Conservation (phyloP, 1,139 yeast species). For the Pichia inconspicua region DNA sequence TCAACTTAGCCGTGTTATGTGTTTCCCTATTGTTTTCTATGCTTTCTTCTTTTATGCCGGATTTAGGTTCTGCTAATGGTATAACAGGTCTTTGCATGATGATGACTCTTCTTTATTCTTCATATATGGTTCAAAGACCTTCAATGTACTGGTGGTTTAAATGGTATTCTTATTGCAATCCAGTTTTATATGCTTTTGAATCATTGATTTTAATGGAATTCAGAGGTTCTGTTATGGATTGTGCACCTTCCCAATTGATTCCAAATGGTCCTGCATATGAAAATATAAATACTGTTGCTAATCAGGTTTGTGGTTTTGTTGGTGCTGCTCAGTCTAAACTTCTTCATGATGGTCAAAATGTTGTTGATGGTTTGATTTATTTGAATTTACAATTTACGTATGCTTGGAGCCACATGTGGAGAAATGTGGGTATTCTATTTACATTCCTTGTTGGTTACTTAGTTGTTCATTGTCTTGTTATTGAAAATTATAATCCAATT, state of each 20-base stretch:
- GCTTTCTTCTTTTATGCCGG: constrained; percentile 39
- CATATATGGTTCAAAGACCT: constrained; percentile 49
- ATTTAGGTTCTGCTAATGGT: constrained; percentile 43
- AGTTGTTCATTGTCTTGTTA: constrained; percentile 25
- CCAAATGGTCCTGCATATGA: constrained; percentile 46
- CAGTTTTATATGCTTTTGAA: constrained; percentile 50
- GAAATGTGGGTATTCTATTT: constrained; percentile 44
- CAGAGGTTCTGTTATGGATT: constrained; percentile 45
- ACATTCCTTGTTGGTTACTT: constrained; percentile 37
- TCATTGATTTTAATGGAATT: constrained; percentile 47
- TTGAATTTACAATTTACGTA: constrained; percentile 32
- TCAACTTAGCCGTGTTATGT: constrained; percentile 34
- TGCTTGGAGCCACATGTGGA: constrained; percentile 38
- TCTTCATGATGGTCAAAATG: constrained; percentile 34
- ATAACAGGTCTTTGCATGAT: constrained; percentile 42
- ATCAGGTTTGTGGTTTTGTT: constrained; percentile 43
- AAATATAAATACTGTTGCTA: constrained; percentile 27
- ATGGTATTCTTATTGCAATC: constrained; percentile 53
- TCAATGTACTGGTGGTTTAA: constrained; percentile 58
- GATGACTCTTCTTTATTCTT: constrained; percentile 42
- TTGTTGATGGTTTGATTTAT: constrained; percentile 39
- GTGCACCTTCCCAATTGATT: constrained; percentile 34
- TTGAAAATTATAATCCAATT: constrained; percentile 28
- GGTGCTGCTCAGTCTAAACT: constrained; percentile 35
- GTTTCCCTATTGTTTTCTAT: constrained; percentile 40